Evolutionary conservation across 805 yeast genomes (phyloP).

Genomic region (Hanseniaspora taiwanica): DNA sequence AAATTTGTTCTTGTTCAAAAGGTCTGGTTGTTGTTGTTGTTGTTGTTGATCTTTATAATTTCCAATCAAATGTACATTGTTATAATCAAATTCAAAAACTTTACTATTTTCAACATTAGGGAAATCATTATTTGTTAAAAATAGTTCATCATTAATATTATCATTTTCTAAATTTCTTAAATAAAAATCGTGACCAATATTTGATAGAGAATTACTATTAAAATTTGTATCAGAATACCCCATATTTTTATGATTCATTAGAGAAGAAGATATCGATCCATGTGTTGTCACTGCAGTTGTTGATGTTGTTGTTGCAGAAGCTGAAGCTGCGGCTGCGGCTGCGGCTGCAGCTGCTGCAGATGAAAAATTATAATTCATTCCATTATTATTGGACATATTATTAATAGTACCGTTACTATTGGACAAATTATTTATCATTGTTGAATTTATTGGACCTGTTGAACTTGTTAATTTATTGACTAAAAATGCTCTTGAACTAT

Average conservation of each 20-base stretch:
- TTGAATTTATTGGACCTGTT: not conserved
- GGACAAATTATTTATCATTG: not conserved
- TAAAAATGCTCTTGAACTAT: conserved; percentile 5
- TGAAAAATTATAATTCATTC: not conserved
- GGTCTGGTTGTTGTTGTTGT: not conserved
- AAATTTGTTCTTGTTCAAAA: not conserved
- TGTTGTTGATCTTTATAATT: too few species aligned
- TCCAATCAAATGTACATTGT: not conserved
- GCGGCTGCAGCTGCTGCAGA: too few species aligned
- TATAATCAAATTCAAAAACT: not conserved
- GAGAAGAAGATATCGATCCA: too few species aligned
- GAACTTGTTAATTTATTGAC: not conserved
- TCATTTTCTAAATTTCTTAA: too few species aligned
- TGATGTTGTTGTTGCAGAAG: too few species aligned
- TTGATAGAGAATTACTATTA: too few species aligned
- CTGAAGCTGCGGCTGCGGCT: too few species aligned
- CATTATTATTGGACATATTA: not conserved
- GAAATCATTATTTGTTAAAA: not conserved
- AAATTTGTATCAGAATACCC: too few species aligned
- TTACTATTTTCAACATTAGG: not conserved
- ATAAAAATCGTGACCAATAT: too few species aligned
- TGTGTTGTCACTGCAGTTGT: too few species aligned
- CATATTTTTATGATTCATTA: too few species aligned
- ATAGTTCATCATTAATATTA: too few species aligned
- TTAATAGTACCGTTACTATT: not conserved